These are phyloP conservation scores for Nemania sp. DNA, from an alignment of 2,329 filamentous ascomycete species.

Conservation along the genomic window DNA sequence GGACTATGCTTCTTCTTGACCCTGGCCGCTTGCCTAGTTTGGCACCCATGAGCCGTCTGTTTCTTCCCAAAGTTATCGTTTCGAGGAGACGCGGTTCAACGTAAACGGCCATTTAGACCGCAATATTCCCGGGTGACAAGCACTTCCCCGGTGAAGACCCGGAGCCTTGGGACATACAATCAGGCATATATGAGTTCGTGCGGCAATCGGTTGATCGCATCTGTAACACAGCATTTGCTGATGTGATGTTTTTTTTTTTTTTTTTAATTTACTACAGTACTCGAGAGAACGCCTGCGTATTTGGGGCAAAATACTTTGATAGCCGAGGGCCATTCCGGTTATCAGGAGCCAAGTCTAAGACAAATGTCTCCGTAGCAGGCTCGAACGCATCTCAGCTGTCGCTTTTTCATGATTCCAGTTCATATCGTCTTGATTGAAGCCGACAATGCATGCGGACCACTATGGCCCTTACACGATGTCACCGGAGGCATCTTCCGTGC, in stretches of 20 bases:
- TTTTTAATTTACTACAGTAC: background rate
- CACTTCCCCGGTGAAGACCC: constrained; percentile 1
- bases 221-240: background rate
- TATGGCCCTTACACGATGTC: constrained; percentile 16
- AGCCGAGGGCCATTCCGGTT: constrained; percentile 8
- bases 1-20: constrained; percentile 1
- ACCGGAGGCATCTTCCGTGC: constrained; percentile 23
- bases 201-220: background rate
- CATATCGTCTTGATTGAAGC: constrained; percentile 17
- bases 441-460: constrained; percentile 23
- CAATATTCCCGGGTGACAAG: background rate
- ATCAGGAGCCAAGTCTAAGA: constrained; percentile 5
- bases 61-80: background rate
- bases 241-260: no score
- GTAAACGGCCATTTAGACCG: background rate
- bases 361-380: constrained; percentile 15
- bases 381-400: constrained; percentile 11
- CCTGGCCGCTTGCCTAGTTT: constrained; percentile 20
- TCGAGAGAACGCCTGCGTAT: background rate
- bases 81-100: constrained; percentile 1
- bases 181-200: background rate
- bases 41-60: background rate
- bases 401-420: constrained; percentile 20
- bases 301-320: background rate
- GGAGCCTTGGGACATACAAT: background rate